Percentiles rank a stretch among this genome's conserved stretches.
Conservation (phyloP, 257 asterid genomes). For the Paraleonurus japonicus region DNA sequence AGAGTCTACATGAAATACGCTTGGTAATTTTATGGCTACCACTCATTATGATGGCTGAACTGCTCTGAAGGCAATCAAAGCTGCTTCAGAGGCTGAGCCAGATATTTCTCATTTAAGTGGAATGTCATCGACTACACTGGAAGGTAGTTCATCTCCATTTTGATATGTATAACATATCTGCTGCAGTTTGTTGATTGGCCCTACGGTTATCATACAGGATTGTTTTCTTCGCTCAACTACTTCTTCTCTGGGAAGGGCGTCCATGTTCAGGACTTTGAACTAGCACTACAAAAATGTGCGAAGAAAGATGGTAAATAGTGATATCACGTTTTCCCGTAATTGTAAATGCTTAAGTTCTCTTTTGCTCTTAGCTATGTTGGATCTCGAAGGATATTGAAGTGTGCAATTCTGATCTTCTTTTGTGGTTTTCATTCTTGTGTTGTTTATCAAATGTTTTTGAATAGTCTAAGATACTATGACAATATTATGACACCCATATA, state of each 20-base stretch:
- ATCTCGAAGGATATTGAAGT: slow-evolving; percentile 6
- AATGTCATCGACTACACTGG: slow-evolving; percentile 62
- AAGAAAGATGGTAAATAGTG: slow-evolving; percentile 62
- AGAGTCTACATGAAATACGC: slow-evolving; percentile 12
- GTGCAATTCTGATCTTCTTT: not conserved
- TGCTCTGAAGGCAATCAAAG: slow-evolving; percentile 65
- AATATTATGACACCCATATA: not conserved
- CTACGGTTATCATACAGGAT: slow-evolving; percentile 47
- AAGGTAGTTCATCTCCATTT: slow-evolving; percentile 47
- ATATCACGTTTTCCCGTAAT: slow-evolving; percentile 4
- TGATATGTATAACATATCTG: slow-evolving; percentile 19
- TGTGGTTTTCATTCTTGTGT: not conserved
- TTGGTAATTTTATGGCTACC: slow-evolving; percentile 21
- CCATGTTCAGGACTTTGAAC: slow-evolving; percentile 70
- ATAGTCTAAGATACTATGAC: not conserved
- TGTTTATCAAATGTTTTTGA: not conserved
- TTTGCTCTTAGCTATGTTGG: not conserved
- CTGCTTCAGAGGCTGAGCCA: slow-evolving; percentile 77
- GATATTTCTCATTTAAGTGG: slow-evolving; percentile 68
- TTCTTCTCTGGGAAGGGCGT: slow-evolving; percentile 74
- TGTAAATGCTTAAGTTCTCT: slow-evolving; percentile 10
- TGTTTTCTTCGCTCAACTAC: slow-evolving; percentile 78
- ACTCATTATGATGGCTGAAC: slow-evolving; percentile 24
- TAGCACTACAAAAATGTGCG: slow-evolving; percentile 55
- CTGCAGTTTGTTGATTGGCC: slow-evolving; percentile 28